phyloP scores from a whole-genome alignment of 1,139 yeast species.

The Saccharomyces hybrid region DNA sequence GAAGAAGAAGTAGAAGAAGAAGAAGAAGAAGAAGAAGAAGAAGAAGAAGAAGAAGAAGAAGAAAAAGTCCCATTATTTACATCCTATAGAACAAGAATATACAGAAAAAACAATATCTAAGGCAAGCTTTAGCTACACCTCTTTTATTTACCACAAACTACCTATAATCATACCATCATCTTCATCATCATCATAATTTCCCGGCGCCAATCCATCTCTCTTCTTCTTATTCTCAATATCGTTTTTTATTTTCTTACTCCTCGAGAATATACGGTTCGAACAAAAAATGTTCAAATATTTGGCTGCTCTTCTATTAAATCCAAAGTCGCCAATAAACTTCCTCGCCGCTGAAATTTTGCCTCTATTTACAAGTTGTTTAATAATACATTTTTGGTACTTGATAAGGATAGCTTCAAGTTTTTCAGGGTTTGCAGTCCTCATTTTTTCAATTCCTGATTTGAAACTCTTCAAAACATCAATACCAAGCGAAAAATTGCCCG shows the following conservation, averaged over 20 bases:
- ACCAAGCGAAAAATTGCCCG: constrained; percentile 16
- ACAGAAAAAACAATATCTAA: not conserved
- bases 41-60: not conserved
- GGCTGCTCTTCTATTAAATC: not conserved
- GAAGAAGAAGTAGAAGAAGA: no score
- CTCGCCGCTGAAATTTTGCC: not conserved
- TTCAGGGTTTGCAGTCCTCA: not conserved
- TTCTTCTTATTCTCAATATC: constrained; percentile 11
- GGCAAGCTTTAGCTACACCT: not conserved
- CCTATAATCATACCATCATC: constrained; percentile 34
- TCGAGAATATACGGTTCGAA: not conserved
- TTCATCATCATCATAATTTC: constrained; percentile 32
- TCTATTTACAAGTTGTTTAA: not conserved
- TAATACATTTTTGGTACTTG: not conserved
- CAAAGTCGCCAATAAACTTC: not conserved
- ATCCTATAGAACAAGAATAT: constrained; percentile 1
- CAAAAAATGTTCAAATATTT: not conserved
- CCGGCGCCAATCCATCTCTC: constrained; percentile 12
- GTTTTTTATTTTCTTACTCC: constrained; percentile 6
- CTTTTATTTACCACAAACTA: constrained; percentile 22
- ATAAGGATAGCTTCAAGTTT: not conserved
- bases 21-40: no score
- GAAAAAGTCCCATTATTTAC: not conserved
- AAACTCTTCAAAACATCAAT: constrained; percentile 14
- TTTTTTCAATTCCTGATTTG: constrained; percentile 3